Percentiles rank a stretch among this genome's conserved stretches.
Evolutionary conservation across 2,329 filamentous ascomycete species (phyloP).

Genomic region (Simplicillium aogashimaense): DNA sequence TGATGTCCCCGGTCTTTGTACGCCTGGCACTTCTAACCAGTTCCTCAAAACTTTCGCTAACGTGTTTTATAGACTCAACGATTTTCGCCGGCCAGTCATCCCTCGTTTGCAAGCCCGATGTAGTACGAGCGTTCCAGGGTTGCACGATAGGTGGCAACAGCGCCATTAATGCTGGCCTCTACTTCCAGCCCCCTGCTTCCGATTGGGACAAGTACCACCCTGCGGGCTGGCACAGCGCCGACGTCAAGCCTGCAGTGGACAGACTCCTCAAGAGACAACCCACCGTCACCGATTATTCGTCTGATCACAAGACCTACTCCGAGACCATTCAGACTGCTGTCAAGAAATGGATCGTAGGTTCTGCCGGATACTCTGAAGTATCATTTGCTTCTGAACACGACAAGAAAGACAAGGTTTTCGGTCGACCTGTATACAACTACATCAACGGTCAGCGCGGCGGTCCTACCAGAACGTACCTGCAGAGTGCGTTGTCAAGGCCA

Average conservation of each 20-base stretch:
- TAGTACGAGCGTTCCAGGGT: constrained; percentile 32
- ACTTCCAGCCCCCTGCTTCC: constrained; percentile 40
- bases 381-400: constrained; percentile 33
- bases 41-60: neutral
- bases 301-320: constrained; percentile 32
- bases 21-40: constrained; percentile 6
- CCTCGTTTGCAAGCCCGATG: constrained; percentile 27
- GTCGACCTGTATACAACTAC: constrained; percentile 37
- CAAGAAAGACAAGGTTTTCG: constrained; percentile 36
- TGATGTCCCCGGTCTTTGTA: constrained; percentile 41
- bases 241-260: constrained; percentile 34
- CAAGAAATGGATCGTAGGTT: constrained; percentile 38
- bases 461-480: constrained; percentile 37
- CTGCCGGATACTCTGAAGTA: constrained; percentile 35
- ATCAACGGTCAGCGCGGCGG: constrained; percentile 38
- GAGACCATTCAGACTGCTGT: constrained; percentile 36
- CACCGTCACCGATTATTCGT: constrained; percentile 31
- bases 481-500: constrained; percentile 26
- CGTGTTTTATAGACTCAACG: constrained; percentile 24
- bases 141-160: constrained; percentile 42
- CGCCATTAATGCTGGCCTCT: constrained; percentile 44
- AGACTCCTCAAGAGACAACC: constrained; percentile 33
- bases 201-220: constrained; percentile 42
- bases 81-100: constrained; percentile 33
- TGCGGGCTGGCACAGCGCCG: constrained; percentile 37